Conservation (phyloP, 805 yeast genomes). For the Pichia deserticola region DNA sequence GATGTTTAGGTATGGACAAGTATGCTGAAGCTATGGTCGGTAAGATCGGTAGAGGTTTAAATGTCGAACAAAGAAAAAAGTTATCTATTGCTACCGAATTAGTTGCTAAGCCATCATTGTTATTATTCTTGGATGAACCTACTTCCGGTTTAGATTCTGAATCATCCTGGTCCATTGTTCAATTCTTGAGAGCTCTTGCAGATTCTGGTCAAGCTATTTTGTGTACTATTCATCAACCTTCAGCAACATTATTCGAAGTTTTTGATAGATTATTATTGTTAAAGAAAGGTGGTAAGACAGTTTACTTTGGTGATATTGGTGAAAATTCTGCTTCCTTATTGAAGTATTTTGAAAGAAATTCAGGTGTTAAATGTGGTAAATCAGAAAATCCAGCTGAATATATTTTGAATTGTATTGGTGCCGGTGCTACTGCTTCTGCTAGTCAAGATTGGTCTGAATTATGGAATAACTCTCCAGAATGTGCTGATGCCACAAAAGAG, state of each 20-base stretch:
- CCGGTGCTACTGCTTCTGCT: constrained; percentile 67
- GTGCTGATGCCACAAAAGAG: constrained; percentile 19
- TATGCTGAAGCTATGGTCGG: constrained; percentile 49
- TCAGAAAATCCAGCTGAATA: constrained; percentile 72
- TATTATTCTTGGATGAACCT: constrained; percentile 51
- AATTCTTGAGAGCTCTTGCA: constrained; percentile 41
- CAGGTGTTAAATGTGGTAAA: constrained; percentile 59
- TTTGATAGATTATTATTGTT: constrained; percentile 29
- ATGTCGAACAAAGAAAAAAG: constrained; percentile 49
- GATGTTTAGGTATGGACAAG: constrained; percentile 34
- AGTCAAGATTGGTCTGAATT: constrained; percentile 54
- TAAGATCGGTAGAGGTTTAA: constrained; percentile 40
- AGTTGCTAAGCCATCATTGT: constrained; percentile 45
- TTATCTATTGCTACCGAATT: constrained; percentile 48
- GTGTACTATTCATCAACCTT: constrained; percentile 52
- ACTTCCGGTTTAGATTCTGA: constrained; percentile 52
- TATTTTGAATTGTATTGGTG: constrained; percentile 69
- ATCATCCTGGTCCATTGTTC: constrained; percentile 52
- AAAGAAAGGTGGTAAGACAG: constrained; percentile 47
- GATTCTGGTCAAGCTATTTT: constrained; percentile 49
- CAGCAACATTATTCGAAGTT: constrained; percentile 40
- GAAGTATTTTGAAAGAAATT: constrained; percentile 40
- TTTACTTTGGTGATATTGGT: constrained; percentile 49
- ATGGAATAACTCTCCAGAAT: constrained; percentile 41
- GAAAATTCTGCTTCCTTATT: constrained; percentile 35